Conservation (phyloP, 2,329 filamentous ascomycete genomes). For the Plectosphaerella sp. region DNA sequence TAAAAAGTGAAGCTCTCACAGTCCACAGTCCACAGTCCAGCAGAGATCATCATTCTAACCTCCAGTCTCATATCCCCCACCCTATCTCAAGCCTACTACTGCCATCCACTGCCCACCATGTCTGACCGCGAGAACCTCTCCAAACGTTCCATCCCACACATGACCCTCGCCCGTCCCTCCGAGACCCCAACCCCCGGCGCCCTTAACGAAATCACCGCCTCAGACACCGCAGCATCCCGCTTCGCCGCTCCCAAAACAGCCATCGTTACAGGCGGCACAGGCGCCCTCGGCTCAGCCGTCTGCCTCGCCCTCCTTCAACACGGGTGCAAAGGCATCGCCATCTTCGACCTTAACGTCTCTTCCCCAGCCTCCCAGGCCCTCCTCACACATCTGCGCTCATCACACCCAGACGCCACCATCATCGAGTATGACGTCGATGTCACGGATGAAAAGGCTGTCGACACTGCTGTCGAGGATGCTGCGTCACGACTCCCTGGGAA, state of each 20-base stretch:
- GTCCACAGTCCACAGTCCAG: no score
- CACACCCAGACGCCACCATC: constrained; percentile 52
- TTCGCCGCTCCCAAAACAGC: constrained; percentile 26
- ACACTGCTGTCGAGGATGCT: constrained; percentile 51
- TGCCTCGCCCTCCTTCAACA: constrained; percentile 69
- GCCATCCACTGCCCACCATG: neutral
- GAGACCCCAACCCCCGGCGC: constrained; percentile 5
- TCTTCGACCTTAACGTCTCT: constrained; percentile 54
- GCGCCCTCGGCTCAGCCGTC: constrained; percentile 57
- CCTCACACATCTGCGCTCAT: constrained; percentile 39
- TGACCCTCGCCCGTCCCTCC: constrained; percentile 15
- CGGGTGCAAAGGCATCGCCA: constrained; percentile 51
- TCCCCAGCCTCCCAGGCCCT: constrained; percentile 21
- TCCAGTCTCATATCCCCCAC: no score
- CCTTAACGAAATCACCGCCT: constrained; percentile 5
- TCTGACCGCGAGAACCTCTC: constrained; percentile 11
- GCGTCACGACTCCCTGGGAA: constrained; percentile 57
- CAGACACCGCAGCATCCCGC: constrained; percentile 11
- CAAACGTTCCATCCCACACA: constrained; percentile 18
- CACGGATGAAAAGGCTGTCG: constrained; percentile 47
- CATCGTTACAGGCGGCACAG: constrained; percentile 62
- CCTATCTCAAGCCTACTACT: neutral
- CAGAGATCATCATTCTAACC: no score
- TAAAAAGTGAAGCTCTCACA: no score
- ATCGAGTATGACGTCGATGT: constrained; percentile 52